Evolutionary conservation across 495 filamentous ascomycete genomes (phyloP).

Genomic region (Achaetomiella virescens): DNA sequence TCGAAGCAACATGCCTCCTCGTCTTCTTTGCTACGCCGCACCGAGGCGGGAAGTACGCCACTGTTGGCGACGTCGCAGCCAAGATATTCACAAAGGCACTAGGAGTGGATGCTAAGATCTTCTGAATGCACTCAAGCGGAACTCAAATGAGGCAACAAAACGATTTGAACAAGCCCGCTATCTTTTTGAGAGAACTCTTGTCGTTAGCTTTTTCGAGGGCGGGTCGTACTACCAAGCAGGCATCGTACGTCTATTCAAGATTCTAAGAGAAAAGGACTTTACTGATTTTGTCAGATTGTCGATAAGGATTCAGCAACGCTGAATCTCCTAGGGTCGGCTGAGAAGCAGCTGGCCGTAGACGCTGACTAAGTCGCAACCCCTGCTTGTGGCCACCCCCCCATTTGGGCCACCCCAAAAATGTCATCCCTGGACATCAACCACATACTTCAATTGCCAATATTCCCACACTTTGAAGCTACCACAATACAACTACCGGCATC

Average conservation of each 20-base stretch:
- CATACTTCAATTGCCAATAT: no score
- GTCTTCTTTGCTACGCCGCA: slow-evolving; percentile 20
- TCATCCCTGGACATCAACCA: no score
- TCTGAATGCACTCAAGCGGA: slow-evolving; percentile 12
- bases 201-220: slow-evolving; percentile 19
- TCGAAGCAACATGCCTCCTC: slow-evolving; percentile 12
- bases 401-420: no score
- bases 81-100: not conserved
- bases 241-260: slow-evolving; percentile 4
- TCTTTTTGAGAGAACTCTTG: slow-evolving; percentile 7
- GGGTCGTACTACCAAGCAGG: slow-evolving; percentile 6
- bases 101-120: not conserved
- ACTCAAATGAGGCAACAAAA: slow-evolving; percentile 8
- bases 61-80: slow-evolving; percentile 11
- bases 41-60: slow-evolving; percentile 11
- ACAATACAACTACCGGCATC: no score
- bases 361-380: no score
- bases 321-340: slow-evolving; percentile 6
- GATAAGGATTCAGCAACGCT: slow-evolving; percentile 11
- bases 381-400: no score
- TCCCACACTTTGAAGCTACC: no score
- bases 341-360: slow-evolving; percentile 13
- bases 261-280: not conserved
- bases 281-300: slow-evolving; percentile 7
- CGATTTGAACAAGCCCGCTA: slow-evolving; percentile 13